Evolutionary conservation across 2,329 filamentous ascomycete genomes (phyloP), one percentile per base, ranked within the genome.

Genomic region (Xenoacremonium recifei): DNA sequence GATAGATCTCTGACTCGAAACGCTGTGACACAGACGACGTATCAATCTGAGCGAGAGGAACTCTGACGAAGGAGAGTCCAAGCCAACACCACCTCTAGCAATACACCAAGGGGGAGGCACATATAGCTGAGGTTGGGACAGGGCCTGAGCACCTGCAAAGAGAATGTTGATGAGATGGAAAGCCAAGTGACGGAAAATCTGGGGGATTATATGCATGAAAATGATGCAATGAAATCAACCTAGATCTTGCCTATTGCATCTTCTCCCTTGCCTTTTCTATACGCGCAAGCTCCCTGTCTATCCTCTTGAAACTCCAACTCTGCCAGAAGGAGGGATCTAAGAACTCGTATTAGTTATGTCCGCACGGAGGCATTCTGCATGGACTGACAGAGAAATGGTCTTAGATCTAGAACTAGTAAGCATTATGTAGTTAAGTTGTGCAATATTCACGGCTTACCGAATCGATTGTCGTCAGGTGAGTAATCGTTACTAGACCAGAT

Each of bases 301-400:
- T 69, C 50, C 54, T 65, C 47, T 64, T 66, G 34, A 75, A 69
- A 3, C 53, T 54, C 57, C 60, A 68, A 34, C 49, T 60, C 47
- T 62, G 48, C 45, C 44, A 69, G 29, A 61, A 56, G 0, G 59
- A 50, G 1, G 65, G 65, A 44, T 69, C 63, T 5, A 65, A 45
- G 33, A 64, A 37, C 6, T 48, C 47, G 4, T 49, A 37, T 6
- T 49, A 42, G 25, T 54, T 20, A 21, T 32, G 30, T 32, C 15
- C 30, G 30, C 30, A 32, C 15, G 30, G 15, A 12, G 15, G 15
- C 10, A 32, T 15, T 17, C 30, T 12, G 17, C 31, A 18, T 27
- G 51, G 49, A 47, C 33, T 38, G 23, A 37, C 40, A 58, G 27
- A 58, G 34, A 21, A 55, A 53, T 4, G 51, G 53, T 17, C 31